Evolutionary conservation across 257 asterid species (phyloP), one percentile per base, ranked within the genome.

Genomic region (Cordia subcordata): DNA sequence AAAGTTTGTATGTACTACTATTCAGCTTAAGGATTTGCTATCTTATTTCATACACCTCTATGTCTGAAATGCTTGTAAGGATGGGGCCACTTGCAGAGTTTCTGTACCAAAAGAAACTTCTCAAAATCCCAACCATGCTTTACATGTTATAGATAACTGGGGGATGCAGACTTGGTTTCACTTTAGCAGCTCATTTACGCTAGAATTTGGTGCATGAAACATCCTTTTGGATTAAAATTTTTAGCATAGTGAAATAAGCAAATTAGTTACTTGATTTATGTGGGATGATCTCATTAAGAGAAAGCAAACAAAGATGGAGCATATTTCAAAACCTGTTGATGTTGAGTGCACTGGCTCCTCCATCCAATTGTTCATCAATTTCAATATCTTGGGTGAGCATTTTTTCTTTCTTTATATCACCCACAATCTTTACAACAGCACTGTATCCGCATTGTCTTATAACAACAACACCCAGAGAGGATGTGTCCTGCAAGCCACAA

Each of bases 321-420:
- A 57, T 45, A 35, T 44, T 50, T 20, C 16, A 18, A 60, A 72
- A 93, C 99, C 97, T 89, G 85, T 85, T 93, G 77, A 93, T 67
- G 64, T 87, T 93, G 52, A 93, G 96, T 50, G 96, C 90, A 72
- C 87, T 90, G 22, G 93, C 96, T 56, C 99, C 99, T 57, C 99
- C 99, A 64, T 85, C 93, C 20, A 80, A 81, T 75, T 87, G 95
- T 61, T 93, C 97, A 66, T 78, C 86, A 51, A 86, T 76, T 63
- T 72, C 81, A 21, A 89, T 68, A 68, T 87, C 96, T 35, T 80
- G 78, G 47, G 55, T 58, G 54, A 73, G 74, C 62, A 61, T 64
- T 62, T 67, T 84, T 68, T 74, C 87, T 68, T 65, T 72, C 64
- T 79, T 81, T 38, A 75, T 76, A 63, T 79, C 79, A 68, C 88